phyloP scores from a whole-genome alignment of 495 filamentous ascomycete species.

The Penicillium lividum region DNA sequence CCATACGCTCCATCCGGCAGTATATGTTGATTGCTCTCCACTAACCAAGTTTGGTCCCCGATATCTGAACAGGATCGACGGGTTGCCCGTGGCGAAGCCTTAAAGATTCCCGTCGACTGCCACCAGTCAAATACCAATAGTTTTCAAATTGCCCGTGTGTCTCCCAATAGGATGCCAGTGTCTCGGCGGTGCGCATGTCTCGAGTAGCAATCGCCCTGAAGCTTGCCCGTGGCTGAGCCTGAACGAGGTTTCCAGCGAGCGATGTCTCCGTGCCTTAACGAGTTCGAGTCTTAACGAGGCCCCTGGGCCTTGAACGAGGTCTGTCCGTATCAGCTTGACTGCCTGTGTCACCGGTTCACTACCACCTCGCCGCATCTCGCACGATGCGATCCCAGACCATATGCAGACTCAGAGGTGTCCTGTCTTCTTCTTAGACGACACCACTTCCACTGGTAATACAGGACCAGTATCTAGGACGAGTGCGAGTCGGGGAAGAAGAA shows the following conservation, averaged over 20 bases:
- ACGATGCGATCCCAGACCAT: too few species aligned
- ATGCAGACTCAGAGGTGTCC: slow-evolving; percentile 22
- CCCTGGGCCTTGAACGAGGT: slow-evolving; percentile 21
- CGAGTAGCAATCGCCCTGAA: slow-evolving; percentile 6
- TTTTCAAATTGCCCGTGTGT: slow-evolving; percentile 16
- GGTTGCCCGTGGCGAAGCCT: slow-evolving; percentile 18
- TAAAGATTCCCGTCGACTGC: slow-evolving; percentile 15
- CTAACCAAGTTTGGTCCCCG: slow-evolving; percentile 22
- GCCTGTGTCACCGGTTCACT: too few species aligned
- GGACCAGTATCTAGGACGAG: slow-evolving; percentile 15
- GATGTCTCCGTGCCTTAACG: slow-evolving; percentile 16
- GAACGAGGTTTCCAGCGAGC: slow-evolving; percentile 16
- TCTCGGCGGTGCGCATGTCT: slow-evolving; percentile 16
- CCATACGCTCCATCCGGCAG: slow-evolving; percentile 16
- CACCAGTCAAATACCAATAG: slow-evolving; percentile 14
- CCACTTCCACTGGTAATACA: slow-evolving; percentile 20
- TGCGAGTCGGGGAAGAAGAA: slow-evolving; percentile 19
- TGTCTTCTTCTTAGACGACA: slow-evolving; percentile 22
- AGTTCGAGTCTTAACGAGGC: slow-evolving; percentile 21
- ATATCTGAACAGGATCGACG: slow-evolving; percentile 13
- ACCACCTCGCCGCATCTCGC: too few species aligned
- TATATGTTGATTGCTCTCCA: slow-evolving; percentile 14
- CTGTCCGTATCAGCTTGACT: slow-evolving; percentile 20
- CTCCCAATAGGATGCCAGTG: slow-evolving; percentile 17
- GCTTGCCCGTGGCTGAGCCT: slow-evolving; percentile 17